These are phyloP conservation scores for Gaeumannomyces sp. DNA, from an alignment of 2,329 filamentous ascomycete species.

Conservation along the genomic window DNA sequence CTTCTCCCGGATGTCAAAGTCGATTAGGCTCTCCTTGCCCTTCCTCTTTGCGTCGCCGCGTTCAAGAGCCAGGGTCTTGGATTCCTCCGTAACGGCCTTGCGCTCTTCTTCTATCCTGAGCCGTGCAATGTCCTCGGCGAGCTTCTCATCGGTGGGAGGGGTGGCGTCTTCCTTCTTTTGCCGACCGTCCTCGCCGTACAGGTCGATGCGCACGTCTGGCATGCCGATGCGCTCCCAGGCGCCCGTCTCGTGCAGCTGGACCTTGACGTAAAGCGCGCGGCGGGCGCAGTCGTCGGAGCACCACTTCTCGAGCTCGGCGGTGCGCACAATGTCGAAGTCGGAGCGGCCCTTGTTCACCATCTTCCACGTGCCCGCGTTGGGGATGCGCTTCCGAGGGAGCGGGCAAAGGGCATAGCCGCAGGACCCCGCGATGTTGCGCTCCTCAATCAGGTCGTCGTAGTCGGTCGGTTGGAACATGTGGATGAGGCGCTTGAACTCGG, in stretches of 20 bases:
- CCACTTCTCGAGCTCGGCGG: conserved; percentile 75
- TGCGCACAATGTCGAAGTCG: conserved; percentile 62
- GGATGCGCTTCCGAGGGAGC: conserved; percentile 50
- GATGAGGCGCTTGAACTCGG: conserved; percentile 60
- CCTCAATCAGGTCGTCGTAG: conserved; percentile 81
- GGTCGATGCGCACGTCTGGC: conserved; percentile 49
- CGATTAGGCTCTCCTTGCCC: conserved; percentile 30
- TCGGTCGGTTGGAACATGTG: conserved; percentile 76
- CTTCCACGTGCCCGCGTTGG: conserved; percentile 59
- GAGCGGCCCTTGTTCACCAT: conserved; percentile 48
- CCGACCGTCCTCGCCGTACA: conserved; percentile 59
- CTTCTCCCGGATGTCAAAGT: conserved; percentile 48
- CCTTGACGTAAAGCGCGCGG: conserved; percentile 76
- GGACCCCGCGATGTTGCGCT: conserved; percentile 74
- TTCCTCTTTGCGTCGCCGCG: conserved; percentile 30
- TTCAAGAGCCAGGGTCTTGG: conserved; percentile 43
- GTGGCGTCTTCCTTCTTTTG: conserved; percentile 8
- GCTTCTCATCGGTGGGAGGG: conserved; percentile 16
- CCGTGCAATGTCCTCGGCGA: conserved; percentile 31
- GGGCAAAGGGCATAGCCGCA: conserved; percentile 84
- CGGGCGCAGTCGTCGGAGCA: conserved; percentile 75
- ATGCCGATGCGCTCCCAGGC: conserved; percentile 72
- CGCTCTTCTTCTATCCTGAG: conserved; percentile 39
- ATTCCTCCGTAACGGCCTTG: conserved; percentile 28
- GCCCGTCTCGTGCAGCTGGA: conserved; percentile 79